Base-by-base conservation (phyloP, 225 moss, liverwort and hornwort species). In the Neckera pumila region DNA sequence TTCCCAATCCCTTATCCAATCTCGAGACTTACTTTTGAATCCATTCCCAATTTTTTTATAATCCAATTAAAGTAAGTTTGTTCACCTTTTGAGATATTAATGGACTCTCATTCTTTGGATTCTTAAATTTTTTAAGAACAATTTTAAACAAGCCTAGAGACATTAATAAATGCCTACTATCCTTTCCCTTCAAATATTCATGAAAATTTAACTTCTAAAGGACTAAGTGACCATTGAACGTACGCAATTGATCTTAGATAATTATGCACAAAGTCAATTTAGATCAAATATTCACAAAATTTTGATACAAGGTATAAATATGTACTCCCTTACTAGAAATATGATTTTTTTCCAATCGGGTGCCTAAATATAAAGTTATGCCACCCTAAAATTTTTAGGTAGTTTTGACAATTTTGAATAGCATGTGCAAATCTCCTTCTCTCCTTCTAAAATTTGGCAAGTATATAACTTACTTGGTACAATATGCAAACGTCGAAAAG, bases 371-470 rank as follows among this genome's bases (percentile, higher is more conserved):
- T n/a, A 73, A 17, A 73, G 3, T 10, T 28, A 17, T 28, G 3
- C 17, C 17, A 27, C 28, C 9, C 1, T 28, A 1, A 17, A 13
- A 1, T 6, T 43, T 27, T 10, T 0, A 2, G 3, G 10, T 0
- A 6, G 5, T 45, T 0, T 1, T 0, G 5, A 10, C 2, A 43
- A 0, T 6, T 72, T 28, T 2, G 0, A 3, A 28, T 28, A 17
- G 17, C 10, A 72, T 28, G 10, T 43, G 6, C 10, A 27, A 72
- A 72, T n/a, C n/a, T n/a, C n/a, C 2, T 43, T 6, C 1, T 43
- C 8, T 28, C 5, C 3, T 45, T 28, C 1, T 45, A 1, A 45
- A 73, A 28, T 45, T 17, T 17, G 0, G 10, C 0, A 25, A 3
- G 3, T 28, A 28, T 10, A 0, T 14, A 72, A 27, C 1, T 40